phyloP scores from a whole-genome alignment of 345 rosid genomes.

The Crucihimalaya himalaica region DNA sequence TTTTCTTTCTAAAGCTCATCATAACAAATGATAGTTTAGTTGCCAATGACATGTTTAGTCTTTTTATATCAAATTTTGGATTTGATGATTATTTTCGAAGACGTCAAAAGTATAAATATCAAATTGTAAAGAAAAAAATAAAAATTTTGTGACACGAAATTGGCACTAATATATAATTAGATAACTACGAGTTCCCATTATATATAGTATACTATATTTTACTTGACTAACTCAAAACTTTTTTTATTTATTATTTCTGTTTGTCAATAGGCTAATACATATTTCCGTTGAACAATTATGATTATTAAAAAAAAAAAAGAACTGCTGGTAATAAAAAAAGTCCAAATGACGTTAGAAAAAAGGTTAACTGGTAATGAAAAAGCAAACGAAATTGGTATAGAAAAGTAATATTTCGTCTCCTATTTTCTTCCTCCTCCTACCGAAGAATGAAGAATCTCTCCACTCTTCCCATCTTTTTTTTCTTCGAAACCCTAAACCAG shows the following conservation, averaged over 20 bases:
- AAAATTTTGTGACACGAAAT: too few relatives aligned
- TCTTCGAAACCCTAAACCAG: conserved; percentile 29
- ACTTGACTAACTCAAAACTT: not conserved
- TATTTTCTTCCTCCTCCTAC: conserved; percentile 27
- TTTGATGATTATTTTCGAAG: not conserved
- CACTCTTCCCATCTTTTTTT: conserved; percentile 16
- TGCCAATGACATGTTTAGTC: not conserved
- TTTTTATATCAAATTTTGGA: not conserved
- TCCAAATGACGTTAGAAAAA: not conserved
- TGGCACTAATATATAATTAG: not conserved
- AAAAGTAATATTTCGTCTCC: conserved; percentile 34
- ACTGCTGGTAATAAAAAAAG: not conserved
- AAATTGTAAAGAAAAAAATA: too few relatives aligned
- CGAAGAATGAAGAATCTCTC: conserved; percentile 45
- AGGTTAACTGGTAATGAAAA: not conserved
- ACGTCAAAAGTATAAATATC: too few relatives aligned
- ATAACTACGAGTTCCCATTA: not conserved
- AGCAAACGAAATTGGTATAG: conserved; percentile 25
- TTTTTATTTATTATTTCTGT: not conserved
- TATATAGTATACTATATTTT: not conserved
- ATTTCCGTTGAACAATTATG: not conserved
- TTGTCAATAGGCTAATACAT: not conserved
- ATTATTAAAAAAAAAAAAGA: not conserved
- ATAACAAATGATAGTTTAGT: not conserved
- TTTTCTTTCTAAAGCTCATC: not conserved